Conservation (phyloP, 768 basidiomycete species). For the Ramaria sp. region DNA sequence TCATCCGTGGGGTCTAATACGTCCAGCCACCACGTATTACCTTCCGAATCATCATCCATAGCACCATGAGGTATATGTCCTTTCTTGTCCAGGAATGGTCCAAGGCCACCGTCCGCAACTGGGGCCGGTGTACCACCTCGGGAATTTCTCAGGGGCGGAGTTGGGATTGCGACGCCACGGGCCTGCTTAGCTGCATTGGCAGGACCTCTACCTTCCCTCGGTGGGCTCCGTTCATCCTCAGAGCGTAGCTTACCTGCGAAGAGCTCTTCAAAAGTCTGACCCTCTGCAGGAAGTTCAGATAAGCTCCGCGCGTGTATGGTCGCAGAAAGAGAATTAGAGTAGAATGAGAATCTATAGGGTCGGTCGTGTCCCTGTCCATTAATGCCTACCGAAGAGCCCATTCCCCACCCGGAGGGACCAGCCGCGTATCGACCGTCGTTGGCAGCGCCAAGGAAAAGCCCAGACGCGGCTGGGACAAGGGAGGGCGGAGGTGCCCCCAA, state of each 20-base stretch:
- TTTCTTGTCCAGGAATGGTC: background rate
- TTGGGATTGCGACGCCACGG: background rate
- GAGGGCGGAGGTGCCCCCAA: constrained; percentile 37
- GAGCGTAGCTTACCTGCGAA: constrained; percentile 43
- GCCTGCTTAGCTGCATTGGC: background rate
- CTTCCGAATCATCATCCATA: constrained; percentile 38
- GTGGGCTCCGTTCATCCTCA: constrained; percentile 1
- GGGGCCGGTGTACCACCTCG: background rate
- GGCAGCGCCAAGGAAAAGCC: constrained; percentile 1
- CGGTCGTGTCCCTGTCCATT: constrained; percentile 54
- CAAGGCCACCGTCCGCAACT: background rate
- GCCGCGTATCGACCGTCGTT: constrained; percentile 18
- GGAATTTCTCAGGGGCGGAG: background rate
- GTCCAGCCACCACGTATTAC: constrained; percentile 96
- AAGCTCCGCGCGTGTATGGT: constrained; percentile 93
- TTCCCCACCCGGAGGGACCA: constrained; percentile 12
- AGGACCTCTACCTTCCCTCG: background rate
- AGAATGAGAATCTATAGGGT: constrained; percentile 97
- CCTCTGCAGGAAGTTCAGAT: constrained; percentile 87
- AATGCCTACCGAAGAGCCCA: constrained; percentile 10
- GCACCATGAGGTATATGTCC: background rate
- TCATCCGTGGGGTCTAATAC: constrained; percentile 90
- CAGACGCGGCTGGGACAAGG: constrained; percentile 16
- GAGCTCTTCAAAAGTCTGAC: constrained; percentile 85
- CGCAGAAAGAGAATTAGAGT: constrained; percentile 83